Evolutionary conservation across 208 protist species (phyloP).

Genomic region (Wallacemonas sp.): DNA sequence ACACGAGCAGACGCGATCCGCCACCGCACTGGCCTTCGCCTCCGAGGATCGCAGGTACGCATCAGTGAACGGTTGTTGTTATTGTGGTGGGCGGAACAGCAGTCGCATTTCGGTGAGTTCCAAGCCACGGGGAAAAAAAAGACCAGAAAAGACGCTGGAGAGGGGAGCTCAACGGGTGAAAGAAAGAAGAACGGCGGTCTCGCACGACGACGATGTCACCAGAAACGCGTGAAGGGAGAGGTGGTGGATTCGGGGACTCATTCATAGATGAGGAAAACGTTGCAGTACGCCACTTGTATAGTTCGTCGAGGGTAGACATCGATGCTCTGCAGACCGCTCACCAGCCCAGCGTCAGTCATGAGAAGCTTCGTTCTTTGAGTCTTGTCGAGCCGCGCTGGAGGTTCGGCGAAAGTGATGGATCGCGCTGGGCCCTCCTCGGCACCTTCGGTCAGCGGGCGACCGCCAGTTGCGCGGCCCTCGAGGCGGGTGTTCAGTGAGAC

Average conservation of each 20-base stretch:
- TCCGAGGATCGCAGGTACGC: no score
- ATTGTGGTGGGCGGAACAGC: no score
- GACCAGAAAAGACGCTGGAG: conserved; percentile 7
- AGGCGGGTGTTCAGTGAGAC: conserved; percentile 13
- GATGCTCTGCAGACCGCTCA: conserved; percentile 18
- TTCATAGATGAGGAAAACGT: conserved; percentile 23
- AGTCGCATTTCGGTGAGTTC: not conserved
- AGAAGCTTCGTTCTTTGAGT: not conserved
- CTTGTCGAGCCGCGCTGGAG: not conserved
- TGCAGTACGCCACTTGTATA: conserved; percentile 47
- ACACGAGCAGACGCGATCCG: no score
- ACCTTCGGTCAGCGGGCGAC: not conserved
- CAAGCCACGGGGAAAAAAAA: not conserved
- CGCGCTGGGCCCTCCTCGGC: not conserved
- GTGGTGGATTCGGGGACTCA: not conserved
- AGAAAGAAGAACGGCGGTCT: not conserved
- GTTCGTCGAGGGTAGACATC: conserved; percentile 35
- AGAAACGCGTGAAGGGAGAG: conserved; percentile 2
- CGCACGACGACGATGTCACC: conserved; percentile 3
- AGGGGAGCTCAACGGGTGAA: not conserved
- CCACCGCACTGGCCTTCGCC: no score
- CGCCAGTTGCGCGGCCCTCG: not conserved
- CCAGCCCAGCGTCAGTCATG: conserved; percentile 21
- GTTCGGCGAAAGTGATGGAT: not conserved
- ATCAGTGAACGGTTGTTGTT: no score